phyloP scores from a whole-genome alignment of 345 rosid genomes.

The Heritiera littoralis region DNA sequence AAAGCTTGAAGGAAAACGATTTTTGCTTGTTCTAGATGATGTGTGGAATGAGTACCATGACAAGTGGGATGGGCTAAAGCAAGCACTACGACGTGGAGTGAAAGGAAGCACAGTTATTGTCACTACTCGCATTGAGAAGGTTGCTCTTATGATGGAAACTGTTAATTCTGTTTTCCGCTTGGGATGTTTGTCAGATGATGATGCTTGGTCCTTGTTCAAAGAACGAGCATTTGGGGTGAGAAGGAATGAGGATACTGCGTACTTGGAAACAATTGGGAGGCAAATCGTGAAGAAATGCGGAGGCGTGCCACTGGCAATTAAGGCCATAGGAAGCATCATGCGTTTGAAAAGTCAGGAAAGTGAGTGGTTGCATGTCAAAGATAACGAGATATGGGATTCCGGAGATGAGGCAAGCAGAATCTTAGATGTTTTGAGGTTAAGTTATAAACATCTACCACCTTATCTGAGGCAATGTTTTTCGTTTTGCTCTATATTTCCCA shows the following conservation, averaged over 20 bases:
- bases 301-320: background rate
- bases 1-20: background rate
- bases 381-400: conserved; percentile 32
- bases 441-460: conserved; percentile 18
- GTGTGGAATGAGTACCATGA: conserved; percentile 22
- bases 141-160: conserved; percentile 16
- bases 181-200: conserved; percentile 7
- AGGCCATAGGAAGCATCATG: background rate
- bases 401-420: background rate
- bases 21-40: conserved; percentile 20
- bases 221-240: conserved; percentile 20
- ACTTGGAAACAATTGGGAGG: background rate
- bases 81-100: background rate
- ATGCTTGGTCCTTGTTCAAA: conserved; percentile 18
- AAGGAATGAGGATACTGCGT: background rate
- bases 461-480: conserved; percentile 21
- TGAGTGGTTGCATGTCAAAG: conserved; percentile 20
- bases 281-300: conserved; percentile 23
- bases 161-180: background rate
- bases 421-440: conserved; percentile 6
- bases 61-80: conserved; percentile 16
- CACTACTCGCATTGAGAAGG: conserved; percentile 10
- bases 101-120: background rate
- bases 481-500: conserved; percentile 31
- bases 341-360: background rate